Conservation (phyloP, 768 basidiomycete species). For the Hydnomerulius pinastri region DNA sequence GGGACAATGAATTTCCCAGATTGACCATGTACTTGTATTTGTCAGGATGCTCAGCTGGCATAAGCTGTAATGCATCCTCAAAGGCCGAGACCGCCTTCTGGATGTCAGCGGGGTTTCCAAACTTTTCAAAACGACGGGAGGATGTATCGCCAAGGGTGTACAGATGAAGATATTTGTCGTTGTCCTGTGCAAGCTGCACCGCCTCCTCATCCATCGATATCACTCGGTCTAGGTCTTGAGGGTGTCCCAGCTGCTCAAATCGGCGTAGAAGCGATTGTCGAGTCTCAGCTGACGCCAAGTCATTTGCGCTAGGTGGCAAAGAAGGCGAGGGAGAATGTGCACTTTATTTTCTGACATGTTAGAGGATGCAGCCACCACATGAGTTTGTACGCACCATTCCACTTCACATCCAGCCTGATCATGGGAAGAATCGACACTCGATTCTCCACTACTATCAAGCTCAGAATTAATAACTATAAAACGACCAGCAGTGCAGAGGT, state of each 20-base stretch:
- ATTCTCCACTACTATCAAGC: too few relatives aligned
- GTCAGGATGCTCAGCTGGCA: constrained; percentile 2
- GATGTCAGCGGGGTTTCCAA: constrained; percentile 8
- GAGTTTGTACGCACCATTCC: too few relatives aligned
- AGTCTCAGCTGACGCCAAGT: too few relatives aligned
- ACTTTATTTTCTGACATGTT: too few relatives aligned
- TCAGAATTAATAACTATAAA: too few relatives aligned
- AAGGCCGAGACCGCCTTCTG: constrained; percentile 18
- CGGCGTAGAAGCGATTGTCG: too few relatives aligned
- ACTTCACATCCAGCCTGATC: too few relatives aligned
- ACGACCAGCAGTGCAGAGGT: too few relatives aligned
- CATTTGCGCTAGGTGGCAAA: too few relatives aligned
- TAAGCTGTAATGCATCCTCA: constrained; percentile 1
- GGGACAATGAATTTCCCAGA: neutral
- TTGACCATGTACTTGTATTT: neutral
- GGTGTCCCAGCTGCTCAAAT: constrained; percentile 1
- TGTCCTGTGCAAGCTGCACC: constrained; percentile 2
- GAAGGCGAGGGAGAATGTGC: too few relatives aligned
- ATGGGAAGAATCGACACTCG: too few relatives aligned
- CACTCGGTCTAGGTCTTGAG: neutral
- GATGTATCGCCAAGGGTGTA: constrained; percentile 20
- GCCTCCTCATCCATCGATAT: constrained; percentile 2
- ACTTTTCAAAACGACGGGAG: neutral
- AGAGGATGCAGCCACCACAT: too few relatives aligned
- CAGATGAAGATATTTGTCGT: constrained; percentile 4